Evolutionary conservation across 2,329 filamentous ascomycete genomes (phyloP).

Genomic region (Colletotrichum sp.): DNA sequence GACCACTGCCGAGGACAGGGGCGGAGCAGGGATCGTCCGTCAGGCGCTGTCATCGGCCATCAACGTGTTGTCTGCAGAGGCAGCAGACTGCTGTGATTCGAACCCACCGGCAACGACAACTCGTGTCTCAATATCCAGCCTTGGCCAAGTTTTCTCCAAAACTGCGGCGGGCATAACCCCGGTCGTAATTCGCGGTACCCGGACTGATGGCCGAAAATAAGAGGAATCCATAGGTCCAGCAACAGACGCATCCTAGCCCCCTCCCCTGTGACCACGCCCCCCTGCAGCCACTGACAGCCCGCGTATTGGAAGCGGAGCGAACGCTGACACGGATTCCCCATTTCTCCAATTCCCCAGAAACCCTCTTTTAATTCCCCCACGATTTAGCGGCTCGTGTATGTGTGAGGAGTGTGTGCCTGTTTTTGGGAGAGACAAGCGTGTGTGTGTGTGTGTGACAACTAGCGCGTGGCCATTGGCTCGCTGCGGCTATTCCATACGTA

Average conservation of each 20-base stretch:
- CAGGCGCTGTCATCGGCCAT: not conserved
- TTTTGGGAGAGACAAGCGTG: not conserved
- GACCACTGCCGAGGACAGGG: not conserved
- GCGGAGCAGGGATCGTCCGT: not conserved
- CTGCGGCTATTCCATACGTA: not conserved
- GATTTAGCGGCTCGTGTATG: not conserved
- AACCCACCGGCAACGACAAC: not conserved
- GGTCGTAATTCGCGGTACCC: not conserved
- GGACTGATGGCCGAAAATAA: not conserved
- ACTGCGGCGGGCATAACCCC: not conserved
- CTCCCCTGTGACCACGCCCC: not conserved
- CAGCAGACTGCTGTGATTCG: not conserved
- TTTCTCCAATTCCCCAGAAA: not conserved
- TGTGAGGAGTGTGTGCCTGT: not conserved
- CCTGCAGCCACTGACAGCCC: not conserved
- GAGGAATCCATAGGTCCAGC: not conserved
- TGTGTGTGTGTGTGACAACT: not conserved
- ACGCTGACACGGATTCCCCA: slow-evolving; percentile 3
- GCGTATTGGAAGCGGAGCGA: not conserved
- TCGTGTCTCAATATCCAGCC: not conserved
- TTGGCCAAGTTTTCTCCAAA: not conserved
- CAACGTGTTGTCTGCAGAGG: not conserved
- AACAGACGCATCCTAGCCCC: not conserved
- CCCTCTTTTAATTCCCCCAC: slow-evolving; percentile 9
- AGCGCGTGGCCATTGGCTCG: not conserved